Evolutionary conservation across 768 basidiomycete species (phyloP).

Genomic region (Gelatoporia subvermispora): DNA sequence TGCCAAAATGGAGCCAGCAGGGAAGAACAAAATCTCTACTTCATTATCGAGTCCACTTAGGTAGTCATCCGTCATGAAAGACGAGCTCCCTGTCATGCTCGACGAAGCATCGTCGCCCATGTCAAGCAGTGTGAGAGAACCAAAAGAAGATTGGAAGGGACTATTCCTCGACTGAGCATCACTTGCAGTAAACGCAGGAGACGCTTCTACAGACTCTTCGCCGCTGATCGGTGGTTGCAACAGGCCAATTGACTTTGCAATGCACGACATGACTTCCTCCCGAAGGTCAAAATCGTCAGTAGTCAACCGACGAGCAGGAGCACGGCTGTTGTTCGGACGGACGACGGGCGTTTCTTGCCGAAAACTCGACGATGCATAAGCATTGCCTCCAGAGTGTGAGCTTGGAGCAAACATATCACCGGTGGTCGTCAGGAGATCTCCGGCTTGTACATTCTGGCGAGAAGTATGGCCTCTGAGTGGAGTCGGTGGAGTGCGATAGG

Average conservation of each 20-base stretch:
- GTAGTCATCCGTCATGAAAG: conserved; percentile 45
- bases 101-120: conserved; percentile 63
- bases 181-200: conserved; percentile 54
- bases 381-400: conserved; percentile 12
- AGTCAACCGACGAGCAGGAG: conserved; percentile 26
- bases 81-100: conserved; percentile 57
- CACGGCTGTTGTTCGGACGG: conserved; percentile 3
- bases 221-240: conserved; percentile 79
- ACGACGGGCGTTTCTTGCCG: conserved; percentile 13
- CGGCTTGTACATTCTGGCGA: conserved; percentile 65
- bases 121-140: conserved; percentile 69
- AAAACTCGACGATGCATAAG: conserved; percentile 9
- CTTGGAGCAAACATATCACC: conserved; percentile 37
- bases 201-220: conserved; percentile 59
- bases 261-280: conserved; percentile 95
- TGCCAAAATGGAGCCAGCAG: conserved; percentile 79
- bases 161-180: conserved; percentile 33
- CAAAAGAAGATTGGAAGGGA: conserved; percentile 61
- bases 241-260: conserved; percentile 95
- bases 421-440: conserved; percentile 65
- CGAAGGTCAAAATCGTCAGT: conserved; percentile 88
- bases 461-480: conserved; percentile 29
- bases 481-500: conserved; percentile 16
- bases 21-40: conserved; percentile 92
- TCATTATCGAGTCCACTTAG: conserved; percentile 91